These are phyloP conservation scores for Serendipita vermifera DNA, from an alignment of 768 basidiomycete genomes.

Conservation along the genomic window DNA sequence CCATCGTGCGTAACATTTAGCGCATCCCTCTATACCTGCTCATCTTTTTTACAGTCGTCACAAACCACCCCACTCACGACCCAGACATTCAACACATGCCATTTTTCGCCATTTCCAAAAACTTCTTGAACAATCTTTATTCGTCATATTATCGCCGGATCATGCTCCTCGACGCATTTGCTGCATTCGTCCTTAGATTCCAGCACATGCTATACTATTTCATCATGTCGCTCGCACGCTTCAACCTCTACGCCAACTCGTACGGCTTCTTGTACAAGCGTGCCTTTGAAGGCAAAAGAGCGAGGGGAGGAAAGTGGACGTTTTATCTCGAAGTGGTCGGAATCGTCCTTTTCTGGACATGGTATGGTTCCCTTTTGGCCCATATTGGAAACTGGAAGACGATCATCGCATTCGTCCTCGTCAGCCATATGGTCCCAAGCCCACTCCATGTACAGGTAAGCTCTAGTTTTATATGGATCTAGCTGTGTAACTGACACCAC, in stretches of 20 bases:
- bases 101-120: constrained; percentile 85
- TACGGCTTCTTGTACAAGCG: constrained; percentile 61
- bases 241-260: constrained; percentile 82
- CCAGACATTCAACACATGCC: constrained; percentile 53
- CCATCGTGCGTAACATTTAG: constrained; percentile 32
- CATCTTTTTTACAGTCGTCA: constrained; percentile 37
- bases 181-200: constrained; percentile 49
- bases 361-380: constrained; percentile 62
- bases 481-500: neutral
- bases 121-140: constrained; percentile 75
- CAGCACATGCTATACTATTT: constrained; percentile 93
- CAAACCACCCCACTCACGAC: constrained; percentile 95
- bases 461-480: neutral
- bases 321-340: constrained; percentile 66
- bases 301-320: constrained; percentile 52
- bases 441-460: constrained; percentile 77
- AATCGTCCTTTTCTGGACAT: constrained; percentile 74
- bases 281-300: constrained; percentile 48
- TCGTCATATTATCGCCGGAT: constrained; percentile 90
- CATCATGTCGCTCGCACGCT: constrained; percentile 78
- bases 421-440: constrained; percentile 76
- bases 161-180: constrained; percentile 62
- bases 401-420: constrained; percentile 58
- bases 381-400: constrained; percentile 61
- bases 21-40: neutral